Evolutionary conservation across 148 eudicot genomes (phyloP).

Genomic region (Polygonum maritimum): DNA sequence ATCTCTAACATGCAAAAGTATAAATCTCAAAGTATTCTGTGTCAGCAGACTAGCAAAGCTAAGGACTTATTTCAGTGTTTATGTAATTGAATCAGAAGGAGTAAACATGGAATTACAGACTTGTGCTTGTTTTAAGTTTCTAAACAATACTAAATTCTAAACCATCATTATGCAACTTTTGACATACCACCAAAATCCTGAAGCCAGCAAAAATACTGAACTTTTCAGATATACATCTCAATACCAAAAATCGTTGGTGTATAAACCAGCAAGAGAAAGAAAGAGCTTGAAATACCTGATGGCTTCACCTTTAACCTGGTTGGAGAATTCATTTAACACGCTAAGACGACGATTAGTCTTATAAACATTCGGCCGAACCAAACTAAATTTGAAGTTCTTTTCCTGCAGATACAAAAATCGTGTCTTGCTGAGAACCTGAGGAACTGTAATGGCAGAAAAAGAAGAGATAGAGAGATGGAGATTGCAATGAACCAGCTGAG

Average conservation of each 20-base stretch:
- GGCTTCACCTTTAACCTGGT: conserved; percentile 72
- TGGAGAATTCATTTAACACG: conserved; percentile 76
- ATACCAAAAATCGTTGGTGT: not conserved
- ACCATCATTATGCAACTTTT: not conserved
- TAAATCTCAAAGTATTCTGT: too few relatives aligned
- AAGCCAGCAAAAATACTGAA: not conserved
- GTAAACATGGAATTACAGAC: not conserved
- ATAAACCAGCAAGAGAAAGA: not conserved
- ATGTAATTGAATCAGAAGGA: not conserved
- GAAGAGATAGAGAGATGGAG: not conserved
- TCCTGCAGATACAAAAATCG: conserved; percentile 11
- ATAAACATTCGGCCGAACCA: conserved; percentile 25
- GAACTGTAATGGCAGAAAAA: not conserved
- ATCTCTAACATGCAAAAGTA: too few relatives aligned
- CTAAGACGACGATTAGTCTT: conserved; percentile 51
- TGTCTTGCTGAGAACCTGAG: not conserved
- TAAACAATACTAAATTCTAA: not conserved
- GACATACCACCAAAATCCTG: not conserved
- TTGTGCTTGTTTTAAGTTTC: too few relatives aligned
- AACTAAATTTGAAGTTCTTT: conserved; percentile 26
- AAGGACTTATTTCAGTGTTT: too few relatives aligned
- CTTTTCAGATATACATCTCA: not conserved
- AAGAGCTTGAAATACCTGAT: conserved; percentile 11
- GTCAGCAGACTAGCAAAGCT: too few relatives aligned
- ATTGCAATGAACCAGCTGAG: conserved; percentile 21